Percentiles rank a stretch among this genome's conserved stretches.
Conservation (phyloP, 2,329 filamentous ascomycete genomes). For the Mycocentrospora acerina region DNA sequence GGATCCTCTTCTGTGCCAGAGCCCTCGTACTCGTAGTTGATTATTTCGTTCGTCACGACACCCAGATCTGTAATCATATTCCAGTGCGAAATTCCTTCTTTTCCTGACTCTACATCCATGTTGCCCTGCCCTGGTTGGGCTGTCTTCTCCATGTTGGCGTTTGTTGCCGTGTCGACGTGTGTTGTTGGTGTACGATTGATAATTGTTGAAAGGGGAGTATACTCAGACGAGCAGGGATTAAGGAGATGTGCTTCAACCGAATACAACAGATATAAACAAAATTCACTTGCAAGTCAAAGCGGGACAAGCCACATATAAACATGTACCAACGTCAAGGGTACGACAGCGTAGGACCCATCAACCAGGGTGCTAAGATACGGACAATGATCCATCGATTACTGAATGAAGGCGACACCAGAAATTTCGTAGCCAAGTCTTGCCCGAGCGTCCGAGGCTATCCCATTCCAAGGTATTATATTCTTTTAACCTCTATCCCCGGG, state of each 20-base stretch:
- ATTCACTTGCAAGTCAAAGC: slow-evolving; percentile 1
- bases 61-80: slow-evolving; percentile 42
- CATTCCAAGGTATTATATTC: too few relatives aligned
- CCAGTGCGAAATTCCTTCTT: slow-evolving; percentile 37
- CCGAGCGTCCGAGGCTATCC: too few relatives aligned
- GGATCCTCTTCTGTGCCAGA: slow-evolving; percentile 48
- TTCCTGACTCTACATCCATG: slow-evolving; percentile 37
- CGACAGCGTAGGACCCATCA: too few relatives aligned
- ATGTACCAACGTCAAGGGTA: neutral
- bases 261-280: slow-evolving; percentile 1
- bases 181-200: neutral
- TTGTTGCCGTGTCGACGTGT: slow-evolving; percentile 4
- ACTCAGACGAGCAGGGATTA: neutral
- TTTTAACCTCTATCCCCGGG: too few relatives aligned
- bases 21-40: slow-evolving; percentile 45
- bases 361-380: too few relatives aligned
- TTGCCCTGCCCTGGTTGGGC: slow-evolving; percentile 12
- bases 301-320: slow-evolving; percentile 15
- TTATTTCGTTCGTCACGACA: slow-evolving; percentile 39
- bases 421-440: too few relatives aligned
- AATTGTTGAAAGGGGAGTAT: neutral
- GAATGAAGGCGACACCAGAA: too few relatives aligned
- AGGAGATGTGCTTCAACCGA: too few relatives aligned
- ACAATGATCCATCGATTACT: too few relatives aligned
- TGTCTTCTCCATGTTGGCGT: slow-evolving; percentile 20